phyloP scores from a whole-genome alignment of 345 rosid genomes.

The Cardiospermum halicacabum region DNA sequence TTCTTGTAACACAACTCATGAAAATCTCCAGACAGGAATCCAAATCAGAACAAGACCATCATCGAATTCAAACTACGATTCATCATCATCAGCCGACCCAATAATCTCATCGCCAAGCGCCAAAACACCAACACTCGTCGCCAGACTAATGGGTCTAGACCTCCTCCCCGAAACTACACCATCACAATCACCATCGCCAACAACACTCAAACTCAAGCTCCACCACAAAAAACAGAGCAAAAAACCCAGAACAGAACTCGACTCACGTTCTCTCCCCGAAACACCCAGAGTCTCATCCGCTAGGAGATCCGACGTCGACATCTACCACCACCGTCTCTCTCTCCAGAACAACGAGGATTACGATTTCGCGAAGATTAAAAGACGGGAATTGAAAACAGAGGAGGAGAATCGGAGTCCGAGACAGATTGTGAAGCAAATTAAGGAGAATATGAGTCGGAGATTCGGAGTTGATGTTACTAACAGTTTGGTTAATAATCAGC shows the following conservation, averaged over 20 bases:
- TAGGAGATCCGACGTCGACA: constrained; percentile 69
- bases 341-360: constrained; percentile 76
- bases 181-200: constrained; percentile 36
- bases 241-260: constrained; percentile 25
- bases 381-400: constrained; percentile 43
- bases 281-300: constrained; percentile 78
- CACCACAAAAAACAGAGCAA: constrained; percentile 18
- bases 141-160: constrained; percentile 95
- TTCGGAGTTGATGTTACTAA: constrained; percentile 81
- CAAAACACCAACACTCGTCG: constrained; percentile 80
- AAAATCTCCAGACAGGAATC: constrained; percentile 51
- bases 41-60: constrained; percentile 54
- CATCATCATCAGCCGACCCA: constrained; percentile 55
- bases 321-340: constrained; percentile 65
- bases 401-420: constrained; percentile 61
- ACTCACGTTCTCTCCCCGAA: constrained; percentile 72
- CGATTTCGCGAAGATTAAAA: constrained; percentile 35
- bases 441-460: constrained; percentile 58
- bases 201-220: constrained; percentile 19
- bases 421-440: constrained; percentile 76
- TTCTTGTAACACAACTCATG: constrained; percentile 1
- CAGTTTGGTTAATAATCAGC: too few species aligned
- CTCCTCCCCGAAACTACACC: constrained; percentile 67
- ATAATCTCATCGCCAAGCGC: constrained; percentile 61
- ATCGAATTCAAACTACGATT: constrained; percentile 18